These are phyloP conservation scores for Clarireedia hainanense DNA, from an alignment of 2,329 filamentous ascomycete species.

Conservation along the genomic window DNA sequence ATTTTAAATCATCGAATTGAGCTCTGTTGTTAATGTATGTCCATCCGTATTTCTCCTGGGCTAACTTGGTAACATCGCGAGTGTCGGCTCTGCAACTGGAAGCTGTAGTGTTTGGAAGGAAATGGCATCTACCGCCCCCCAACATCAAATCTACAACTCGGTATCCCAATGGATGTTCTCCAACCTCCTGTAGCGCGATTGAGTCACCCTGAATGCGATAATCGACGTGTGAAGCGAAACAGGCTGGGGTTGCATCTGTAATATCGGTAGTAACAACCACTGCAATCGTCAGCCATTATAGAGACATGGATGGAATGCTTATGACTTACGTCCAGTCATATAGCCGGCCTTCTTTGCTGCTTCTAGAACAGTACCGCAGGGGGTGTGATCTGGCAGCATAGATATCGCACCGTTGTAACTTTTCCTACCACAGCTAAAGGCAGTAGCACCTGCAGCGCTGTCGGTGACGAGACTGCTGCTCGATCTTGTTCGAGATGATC, in stretches of 20 bases:
- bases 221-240: slow-evolving; percentile 85
- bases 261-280: slow-evolving; percentile 91
- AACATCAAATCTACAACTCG: slow-evolving; percentile 85
- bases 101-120: slow-evolving; percentile 71
- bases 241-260: slow-evolving; percentile 93
- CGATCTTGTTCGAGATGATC: slow-evolving; percentile 79
- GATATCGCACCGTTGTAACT: slow-evolving; percentile 97
- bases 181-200: slow-evolving; percentile 88
- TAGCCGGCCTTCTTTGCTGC: slow-evolving; percentile 90
- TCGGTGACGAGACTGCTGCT: slow-evolving; percentile 84
- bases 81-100: slow-evolving; percentile 79
- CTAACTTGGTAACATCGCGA: slow-evolving; percentile 65
- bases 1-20: slow-evolving; percentile 67
- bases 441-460: slow-evolving; percentile 92
- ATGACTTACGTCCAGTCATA: slow-evolving; percentile 55
- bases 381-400: slow-evolving; percentile 72
- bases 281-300: background rate
- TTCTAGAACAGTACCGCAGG: slow-evolving; percentile 88
- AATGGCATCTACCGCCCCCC: slow-evolving; percentile 88
- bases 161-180: slow-evolving; percentile 76
- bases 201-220: slow-evolving; percentile 74
- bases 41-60: slow-evolving; percentile 70
- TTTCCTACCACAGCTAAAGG: slow-evolving; percentile 87
- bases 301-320: background rate
- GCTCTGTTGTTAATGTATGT: slow-evolving; percentile 64